These are phyloP conservation scores for Epicoccum nigrum DNA, from an alignment of 2,329 filamentous ascomycete species.

Conservation along the genomic window DNA sequence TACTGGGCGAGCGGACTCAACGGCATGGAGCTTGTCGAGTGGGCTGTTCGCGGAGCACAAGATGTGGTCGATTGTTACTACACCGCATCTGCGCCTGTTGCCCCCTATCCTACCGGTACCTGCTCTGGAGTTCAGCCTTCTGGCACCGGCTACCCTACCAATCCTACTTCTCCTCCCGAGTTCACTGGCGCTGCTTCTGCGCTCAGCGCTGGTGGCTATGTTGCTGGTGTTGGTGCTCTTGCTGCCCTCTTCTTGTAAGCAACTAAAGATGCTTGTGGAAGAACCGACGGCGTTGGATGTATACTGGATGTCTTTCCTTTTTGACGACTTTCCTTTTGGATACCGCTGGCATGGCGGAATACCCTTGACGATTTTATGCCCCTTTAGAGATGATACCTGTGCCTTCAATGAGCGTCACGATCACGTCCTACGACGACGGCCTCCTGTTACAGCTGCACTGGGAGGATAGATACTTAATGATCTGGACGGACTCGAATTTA, in stretches of 20 bases:
- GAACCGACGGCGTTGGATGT: too few relatives aligned
- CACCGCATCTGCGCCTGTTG: too few relatives aligned
- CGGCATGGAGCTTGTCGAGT: constrained; percentile 49
- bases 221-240: too few relatives aligned
- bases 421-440: constrained; percentile 28
- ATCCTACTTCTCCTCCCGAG: too few relatives aligned
- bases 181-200: too few relatives aligned
- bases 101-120: too few relatives aligned
- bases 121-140: too few relatives aligned
- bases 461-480: constrained; percentile 7
- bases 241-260: constrained; percentile 38
- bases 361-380: constrained; percentile 22
- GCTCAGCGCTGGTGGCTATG: too few relatives aligned
- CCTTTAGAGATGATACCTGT: constrained; percentile 31
- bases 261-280: too few relatives aligned
- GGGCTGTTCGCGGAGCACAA: constrained; percentile 43
- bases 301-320: background rate
- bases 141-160: too few relatives aligned
- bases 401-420: constrained; percentile 40
- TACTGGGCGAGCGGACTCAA: constrained; percentile 46
- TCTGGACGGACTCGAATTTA: constrained; percentile 16
- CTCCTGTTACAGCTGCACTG: constrained; percentile 10
- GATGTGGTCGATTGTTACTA: constrained; percentile 47
- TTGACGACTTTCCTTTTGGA: constrained; percentile 20
- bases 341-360: constrained; percentile 9